Conservation (phyloP, 192 early-diverging fungal genomes). For the Entomortierella lignicola region DNA sequence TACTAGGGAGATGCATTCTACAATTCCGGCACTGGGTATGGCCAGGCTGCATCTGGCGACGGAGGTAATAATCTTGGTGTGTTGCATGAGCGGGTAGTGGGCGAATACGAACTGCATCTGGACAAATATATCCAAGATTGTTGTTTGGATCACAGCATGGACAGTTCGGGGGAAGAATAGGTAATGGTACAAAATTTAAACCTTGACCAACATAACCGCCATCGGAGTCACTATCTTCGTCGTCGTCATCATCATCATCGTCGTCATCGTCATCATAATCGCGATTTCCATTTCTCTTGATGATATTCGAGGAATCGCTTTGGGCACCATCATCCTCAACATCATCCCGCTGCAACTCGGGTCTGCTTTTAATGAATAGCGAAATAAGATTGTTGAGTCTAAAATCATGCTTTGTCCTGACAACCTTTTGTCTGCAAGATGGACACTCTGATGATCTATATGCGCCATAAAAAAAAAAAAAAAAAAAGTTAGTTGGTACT, state of each 20-base stretch:
- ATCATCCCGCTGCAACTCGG: constrained; percentile 37
- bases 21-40: constrained; percentile 31
- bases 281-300: neutral
- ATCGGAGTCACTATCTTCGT: constrained; percentile 15
- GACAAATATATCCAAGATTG: constrained; percentile 33
- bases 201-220: neutral
- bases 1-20: constrained; percentile 16
- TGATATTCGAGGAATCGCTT: constrained; percentile 36
- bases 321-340: constrained; percentile 26
- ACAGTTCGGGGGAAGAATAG: constrained; percentile 5
- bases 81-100: constrained; percentile 17
- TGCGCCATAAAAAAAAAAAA: neutral
- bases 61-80: neutral
- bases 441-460: constrained; percentile 26
- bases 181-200: neutral
- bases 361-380: constrained; percentile 33
- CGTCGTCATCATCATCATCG: constrained; percentile 24
- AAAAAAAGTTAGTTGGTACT: neutral
- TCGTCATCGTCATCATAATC: constrained; percentile 15
- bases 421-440: constrained; percentile 27
- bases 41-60: constrained; percentile 23
- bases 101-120: constrained; percentile 14
- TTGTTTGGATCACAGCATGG: constrained; percentile 44
- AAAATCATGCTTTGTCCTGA: constrained; percentile 38
- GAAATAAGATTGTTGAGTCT: constrained; percentile 39